Evolutionary conservation across 139 green algal genomes (phyloP), one percentile per base, ranked within the genome.

Genomic region (Diplosphaera chodatii): DNA sequence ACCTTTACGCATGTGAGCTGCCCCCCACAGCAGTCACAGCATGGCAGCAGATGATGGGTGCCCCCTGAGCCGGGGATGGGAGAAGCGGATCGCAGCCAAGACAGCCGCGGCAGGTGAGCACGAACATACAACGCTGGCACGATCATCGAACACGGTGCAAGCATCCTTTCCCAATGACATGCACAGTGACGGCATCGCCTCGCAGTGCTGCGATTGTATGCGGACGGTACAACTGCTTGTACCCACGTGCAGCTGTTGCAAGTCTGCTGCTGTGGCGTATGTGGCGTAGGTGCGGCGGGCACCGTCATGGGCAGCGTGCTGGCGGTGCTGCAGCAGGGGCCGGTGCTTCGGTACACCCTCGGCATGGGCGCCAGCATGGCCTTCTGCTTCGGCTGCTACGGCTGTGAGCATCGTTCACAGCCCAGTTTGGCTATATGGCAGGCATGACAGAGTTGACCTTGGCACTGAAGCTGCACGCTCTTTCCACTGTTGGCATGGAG

Each of bases 341-440:
- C 65, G 21, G 1, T 83, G 4, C 16, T 75, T 2, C 31, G 31
- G 22, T 64, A 66, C 66, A 59, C 75, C 6, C 64, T 64, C 27
- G 63, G 31, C 34, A 72, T 28, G 28, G 74, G 75, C 16, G 69
- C 70, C 16, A 83, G 76, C 34, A 74, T 72, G n/a, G 62, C 75
- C 20, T 56, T 83, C 31, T 41, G 80, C 4, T 34, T 69, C 20
- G 62, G 73, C 31, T 69, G 32, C 48, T 83, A 77, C 33, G 28
- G 59, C 21, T 31, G 59, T 65, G 59, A 32, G 59, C 4, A 4
- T 28, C 23, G 10, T 28, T 13, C n/a, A 18, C 8, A 18, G 55
- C n/a, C 22, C 55, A 29, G 55, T 13, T 15, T 64, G 23, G n/a
- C n/a, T n/a, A n/a, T n/a, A n/a, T n/a, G n/a, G n/a, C n/a, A n/a